Evolutionary conservation across 192 early-diverging fungal species (phyloP), one percentile per base, ranked within the genome.

Genomic region (Coemansia sp.): DNA sequence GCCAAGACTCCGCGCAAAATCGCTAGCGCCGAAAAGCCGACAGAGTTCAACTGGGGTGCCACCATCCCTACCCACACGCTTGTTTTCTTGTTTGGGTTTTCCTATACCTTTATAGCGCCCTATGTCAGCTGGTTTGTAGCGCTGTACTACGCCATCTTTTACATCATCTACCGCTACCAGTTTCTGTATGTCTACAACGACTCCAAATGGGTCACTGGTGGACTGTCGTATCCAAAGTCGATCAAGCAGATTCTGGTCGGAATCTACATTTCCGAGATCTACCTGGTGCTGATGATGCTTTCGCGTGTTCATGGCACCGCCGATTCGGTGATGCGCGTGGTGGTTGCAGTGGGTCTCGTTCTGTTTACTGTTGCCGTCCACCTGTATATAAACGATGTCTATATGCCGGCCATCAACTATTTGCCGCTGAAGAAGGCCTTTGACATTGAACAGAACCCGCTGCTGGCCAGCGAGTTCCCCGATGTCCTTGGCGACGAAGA

Each of bases 21-120:
- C 55, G 78, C 74, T 60, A 65, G 66, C n/a, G 77, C 86, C 4
- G 86, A 87, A 65, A 68, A 72, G 33, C 84, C 90, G 22, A 61
- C 64, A 8, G 73, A 64, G 39, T 80, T 88, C 56, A 78, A 89
- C 62, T 88, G 87, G 74, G 90, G 86, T 33, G 80, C 85, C 9
- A 61, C 80, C n/a, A 88, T 91, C 52, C 92, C 92, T 15, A 77
- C 80, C 4, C 90, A 91, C 61, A 87, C 86, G 48, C 72, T 93
- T 0, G 87, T 93, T 9, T 91, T 91, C 45, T 66, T 87, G 20
- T 76, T 89, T 73, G 95, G 95, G 8, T 66, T 94, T n/a, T 81
- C 90, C 6, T 97, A 95, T 72, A 86, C 86, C 36, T 86, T 88
- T 51, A 86, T 95, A 22, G 88, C 93, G n/a, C 95, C 95, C 3